These are phyloP conservation scores for Cystobasidiaceae sp. DNA, from an alignment of 1,284 basidiomycete genomes.

Conservation along the genomic window DNA sequence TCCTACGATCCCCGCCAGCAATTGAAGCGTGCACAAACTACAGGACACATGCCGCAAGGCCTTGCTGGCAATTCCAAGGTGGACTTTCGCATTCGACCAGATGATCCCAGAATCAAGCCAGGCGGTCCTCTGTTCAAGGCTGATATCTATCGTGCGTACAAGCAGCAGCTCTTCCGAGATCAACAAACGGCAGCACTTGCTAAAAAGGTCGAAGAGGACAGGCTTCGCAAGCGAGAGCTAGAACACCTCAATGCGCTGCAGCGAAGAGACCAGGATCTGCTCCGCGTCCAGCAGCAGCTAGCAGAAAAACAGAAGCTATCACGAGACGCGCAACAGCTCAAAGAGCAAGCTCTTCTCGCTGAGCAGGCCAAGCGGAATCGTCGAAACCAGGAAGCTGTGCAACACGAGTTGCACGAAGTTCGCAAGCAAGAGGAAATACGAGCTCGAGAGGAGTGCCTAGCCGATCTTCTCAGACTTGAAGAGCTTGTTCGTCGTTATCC, in stretches of 20 bases:
- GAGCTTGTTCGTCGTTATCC: too few species aligned
- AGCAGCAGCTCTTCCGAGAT: conserved; percentile 5
- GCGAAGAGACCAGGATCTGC: not conserved
- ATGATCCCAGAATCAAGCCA: conserved; percentile 21
- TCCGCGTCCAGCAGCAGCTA: not conserved
- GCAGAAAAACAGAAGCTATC: not conserved
- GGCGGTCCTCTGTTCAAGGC: not conserved
- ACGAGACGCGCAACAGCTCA: not conserved
- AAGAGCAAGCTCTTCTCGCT: not conserved
- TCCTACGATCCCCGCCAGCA: not conserved
- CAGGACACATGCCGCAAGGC: not conserved
- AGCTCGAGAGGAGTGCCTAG: not conserved
- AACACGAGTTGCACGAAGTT: too few species aligned
- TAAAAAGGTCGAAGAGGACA: conserved; percentile 9
- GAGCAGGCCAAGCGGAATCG: not conserved
- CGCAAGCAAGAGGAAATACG: not conserved
- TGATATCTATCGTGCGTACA: not conserved
- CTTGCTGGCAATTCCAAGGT: not conserved
- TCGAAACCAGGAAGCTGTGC: not conserved
- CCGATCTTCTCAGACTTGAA: too few species aligned
- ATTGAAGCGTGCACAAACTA: not conserved
- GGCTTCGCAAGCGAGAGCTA: not conserved
- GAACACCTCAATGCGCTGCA: not conserved
- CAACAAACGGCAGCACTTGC: not conserved
- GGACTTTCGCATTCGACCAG: conserved; percentile 10